Percentiles rank a stretch among this genome's conserved stretches.
These are phyloP conservation scores for Mitragyna speciosa DNA, from an alignment of 257 asterid genomes.

Conservation along the genomic window DNA sequence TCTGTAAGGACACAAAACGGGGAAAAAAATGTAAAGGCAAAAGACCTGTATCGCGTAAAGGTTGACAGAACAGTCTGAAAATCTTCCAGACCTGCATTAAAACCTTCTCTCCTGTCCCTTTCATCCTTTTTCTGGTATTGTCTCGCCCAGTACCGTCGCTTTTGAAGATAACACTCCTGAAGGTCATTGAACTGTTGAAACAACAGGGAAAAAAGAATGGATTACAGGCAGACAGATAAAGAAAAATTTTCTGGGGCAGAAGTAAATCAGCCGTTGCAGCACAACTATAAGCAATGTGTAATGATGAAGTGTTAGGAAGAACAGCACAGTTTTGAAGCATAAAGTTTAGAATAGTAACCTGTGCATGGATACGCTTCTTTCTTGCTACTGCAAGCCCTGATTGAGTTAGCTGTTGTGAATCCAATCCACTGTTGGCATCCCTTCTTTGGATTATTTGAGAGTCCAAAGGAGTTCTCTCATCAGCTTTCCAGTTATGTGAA, in stretches of 20 bases:
- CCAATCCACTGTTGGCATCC: slow-evolving; percentile 56
- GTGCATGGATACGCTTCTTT: slow-evolving; percentile 74
- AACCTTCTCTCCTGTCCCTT: slow-evolving; percentile 49
- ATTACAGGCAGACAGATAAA: not conserved
- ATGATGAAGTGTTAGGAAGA: not conserved
- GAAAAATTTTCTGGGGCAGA: not conserved
- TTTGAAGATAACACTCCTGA: slow-evolving; percentile 83
- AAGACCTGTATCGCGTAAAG: slow-evolving; percentile 75
- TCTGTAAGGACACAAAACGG: not conserved
- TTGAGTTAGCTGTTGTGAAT: slow-evolving; percentile 53
- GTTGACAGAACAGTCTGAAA: slow-evolving; percentile 61
- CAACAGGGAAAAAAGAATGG: not conserved
- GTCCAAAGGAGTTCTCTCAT: slow-evolving; percentile 49
- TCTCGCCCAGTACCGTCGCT: slow-evolving; percentile 54
- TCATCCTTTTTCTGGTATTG: slow-evolving; percentile 46
- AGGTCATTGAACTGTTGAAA: slow-evolving; percentile 66
- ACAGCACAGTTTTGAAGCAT: not conserved
- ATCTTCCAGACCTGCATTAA: slow-evolving; percentile 66
- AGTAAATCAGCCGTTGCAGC: not conserved
- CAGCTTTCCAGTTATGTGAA: slow-evolving; percentile 42
- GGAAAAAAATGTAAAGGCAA: not conserved
- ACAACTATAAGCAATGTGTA: not conserved
- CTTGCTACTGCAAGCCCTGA: slow-evolving; percentile 61
- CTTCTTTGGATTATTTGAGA: slow-evolving; percentile 44
- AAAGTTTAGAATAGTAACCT: slow-evolving; percentile 42